Evolutionary conservation across 2,329 filamentous ascomycete species (phyloP), one percentile per base, ranked within the genome.

Genomic region (Monosporascus cannonballus): DNA sequence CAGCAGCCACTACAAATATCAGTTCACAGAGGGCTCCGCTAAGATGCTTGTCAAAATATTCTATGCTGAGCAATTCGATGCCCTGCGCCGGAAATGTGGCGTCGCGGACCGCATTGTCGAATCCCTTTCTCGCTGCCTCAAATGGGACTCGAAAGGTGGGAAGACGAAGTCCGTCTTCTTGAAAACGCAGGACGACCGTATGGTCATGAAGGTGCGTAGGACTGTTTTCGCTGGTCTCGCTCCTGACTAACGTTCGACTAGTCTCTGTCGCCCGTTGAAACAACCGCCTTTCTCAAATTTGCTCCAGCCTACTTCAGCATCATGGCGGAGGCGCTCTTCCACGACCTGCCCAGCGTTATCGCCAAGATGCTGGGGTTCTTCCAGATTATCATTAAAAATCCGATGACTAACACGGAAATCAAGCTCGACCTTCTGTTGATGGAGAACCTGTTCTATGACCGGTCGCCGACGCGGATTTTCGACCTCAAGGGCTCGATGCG

Each of bases 311-410:
- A 99, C 73, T 99, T 99, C 69, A 87, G 86, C 62, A 96, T 99
- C 67, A 97, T 97, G 86, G 90, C 91, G 14, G 90, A 97, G 67
- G 92, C 91, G 6, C 78, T 99, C 17, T 99, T 99, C 74, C 92
- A 96, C 64, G 92, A 93, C 61, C 78, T 99, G 2, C 94, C 94
- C 0, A 96, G 90, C 1, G 94, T 96, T 42, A 99, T 99, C 64
- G 94, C 94, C 30, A 99, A 99, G 74, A 99, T 99, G 94, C 83
- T 99, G 51, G 94, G 94, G 0, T 95, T 99, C 69, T 99, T 96
- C 73, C 93, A 97, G 63, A 88, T 99, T 48, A 88, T 93, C 59
- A 96, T 99, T 73, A 96, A 96, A 73, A 97, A 97, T 62, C 90
- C 94, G 0, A 78, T 83, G 18, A 96, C 92, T 0, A 92, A 91